Evolutionary conservation across 805 yeast genomes (phyloP).

Genomic region (Candida quercuum): DNA sequence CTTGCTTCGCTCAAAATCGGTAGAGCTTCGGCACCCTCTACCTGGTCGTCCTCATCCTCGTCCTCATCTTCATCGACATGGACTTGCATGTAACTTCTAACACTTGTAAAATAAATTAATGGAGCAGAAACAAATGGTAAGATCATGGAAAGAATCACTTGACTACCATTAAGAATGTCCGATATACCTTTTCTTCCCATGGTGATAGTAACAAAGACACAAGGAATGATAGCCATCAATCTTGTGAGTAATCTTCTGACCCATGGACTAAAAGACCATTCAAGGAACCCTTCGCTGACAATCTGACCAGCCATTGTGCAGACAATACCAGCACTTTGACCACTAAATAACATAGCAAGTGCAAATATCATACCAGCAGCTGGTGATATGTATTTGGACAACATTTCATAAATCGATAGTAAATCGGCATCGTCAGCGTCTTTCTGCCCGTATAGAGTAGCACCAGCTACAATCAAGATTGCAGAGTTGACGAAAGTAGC

Average conservation of each 20-base stretch:
- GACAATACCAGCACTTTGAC: conserved; percentile 94
- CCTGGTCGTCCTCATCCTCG: background rate
- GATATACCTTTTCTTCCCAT: conserved; percentile 82
- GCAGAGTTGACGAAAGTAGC: conserved; percentile 93
- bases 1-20: conserved; percentile 5
- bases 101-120: conserved; percentile 73
- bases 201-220: conserved; percentile 63
- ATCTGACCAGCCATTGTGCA: conserved; percentile 93
- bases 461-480: conserved; percentile 86
- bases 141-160: conserved; percentile 75
- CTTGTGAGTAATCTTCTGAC: conserved; percentile 75
- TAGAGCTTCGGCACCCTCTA: background rate
- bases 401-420: conserved; percentile 70
- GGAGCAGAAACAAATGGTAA: conserved; percentile 90
- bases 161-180: conserved; percentile 69
- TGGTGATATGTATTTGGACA: conserved; percentile 65
- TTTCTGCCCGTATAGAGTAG: conserved; percentile 64
- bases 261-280: conserved; percentile 80
- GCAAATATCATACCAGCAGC: conserved; percentile 90
- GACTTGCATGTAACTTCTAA: conserved; percentile 60
- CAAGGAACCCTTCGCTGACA: conserved; percentile 85
- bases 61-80: conserved; percentile 20
- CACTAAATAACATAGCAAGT: conserved; percentile 79
- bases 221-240: conserved; percentile 79
- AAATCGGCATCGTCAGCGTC: conserved; percentile 76